A percentile compares a stretch with the other conserved stretches of the same genome.
phyloP scores from a whole-genome alignment of 192 early-diverging fungal genomes.

The Chytriomyces sp. region DNA sequence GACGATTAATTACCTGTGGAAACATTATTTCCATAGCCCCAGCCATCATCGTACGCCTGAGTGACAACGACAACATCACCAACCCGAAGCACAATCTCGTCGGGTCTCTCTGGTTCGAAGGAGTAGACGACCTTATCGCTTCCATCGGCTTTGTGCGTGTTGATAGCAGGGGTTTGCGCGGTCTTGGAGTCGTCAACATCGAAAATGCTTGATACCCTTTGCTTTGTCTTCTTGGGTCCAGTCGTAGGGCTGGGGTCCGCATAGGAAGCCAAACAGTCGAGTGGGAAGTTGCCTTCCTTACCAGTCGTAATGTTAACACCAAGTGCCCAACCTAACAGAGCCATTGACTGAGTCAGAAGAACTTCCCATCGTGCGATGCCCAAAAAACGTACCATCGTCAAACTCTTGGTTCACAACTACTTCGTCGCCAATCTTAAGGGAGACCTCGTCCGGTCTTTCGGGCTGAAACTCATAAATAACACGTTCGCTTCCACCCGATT shows the following conservation, averaged over 20 bases:
- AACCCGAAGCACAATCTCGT: slow-evolving; percentile 9
- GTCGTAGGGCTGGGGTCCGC: not conserved
- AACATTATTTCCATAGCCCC: slow-evolving; percentile 54
- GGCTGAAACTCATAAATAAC: slow-evolving; percentile 6
- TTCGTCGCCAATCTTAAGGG: not conserved
- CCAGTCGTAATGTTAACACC: slow-evolving; percentile 56
- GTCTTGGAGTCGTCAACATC: not conserved
- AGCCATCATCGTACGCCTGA: slow-evolving; percentile 34
- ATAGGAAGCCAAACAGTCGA: slow-evolving; percentile 45
- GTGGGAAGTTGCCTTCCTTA: slow-evolving; percentile 55
- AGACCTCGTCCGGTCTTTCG: slow-evolving; percentile 14
- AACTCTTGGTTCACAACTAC: slow-evolving; percentile 5
- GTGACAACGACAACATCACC: slow-evolving; percentile 14
- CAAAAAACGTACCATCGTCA: slow-evolving; percentile 69
- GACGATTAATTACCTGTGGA: slow-evolving; percentile 47
- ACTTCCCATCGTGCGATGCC: no score
- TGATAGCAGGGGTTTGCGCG: no score
- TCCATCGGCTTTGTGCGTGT: not conserved
- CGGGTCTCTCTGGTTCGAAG: not conserved
- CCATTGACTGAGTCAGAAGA: no score
- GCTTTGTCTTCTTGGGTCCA: not conserved
- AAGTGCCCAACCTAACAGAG: slow-evolving; percentile 56
- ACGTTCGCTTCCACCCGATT: not conserved
- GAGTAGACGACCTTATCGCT: not conserved
- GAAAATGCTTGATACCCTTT: not conserved